Evolutionary conservation across 208 protist species (phyloP).

Genomic region (Leishmania braziliensis): DNA sequence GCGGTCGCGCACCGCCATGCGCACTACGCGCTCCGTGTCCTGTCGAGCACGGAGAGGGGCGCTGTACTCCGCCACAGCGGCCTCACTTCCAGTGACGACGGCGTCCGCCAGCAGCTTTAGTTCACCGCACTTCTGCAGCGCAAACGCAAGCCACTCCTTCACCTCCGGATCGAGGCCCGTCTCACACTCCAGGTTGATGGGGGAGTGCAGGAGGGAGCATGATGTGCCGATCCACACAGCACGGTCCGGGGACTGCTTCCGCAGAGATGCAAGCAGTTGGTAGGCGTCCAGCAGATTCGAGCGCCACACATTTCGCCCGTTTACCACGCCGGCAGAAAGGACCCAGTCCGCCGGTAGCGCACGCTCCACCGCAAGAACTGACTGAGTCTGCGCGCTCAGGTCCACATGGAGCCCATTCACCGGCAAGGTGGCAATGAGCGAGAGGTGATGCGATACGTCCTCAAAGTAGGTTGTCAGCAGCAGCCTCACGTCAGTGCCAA

Average conservation of each 20-base stretch:
- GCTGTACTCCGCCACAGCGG: conserved; percentile 47
- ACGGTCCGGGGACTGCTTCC: conserved; percentile 24
- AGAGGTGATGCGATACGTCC: conserved; percentile 55
- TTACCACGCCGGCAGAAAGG: conserved; percentile 80
- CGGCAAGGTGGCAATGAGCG: conserved; percentile 37
- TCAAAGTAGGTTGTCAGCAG: conserved; percentile 90
- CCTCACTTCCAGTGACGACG: conserved; percentile 25
- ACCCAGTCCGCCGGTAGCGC: conserved; percentile 51
- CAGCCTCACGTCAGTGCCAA: conserved; percentile 34
- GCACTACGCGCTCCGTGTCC: conserved; percentile 39
- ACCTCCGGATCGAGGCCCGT: conserved; percentile 53
- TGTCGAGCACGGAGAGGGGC: conserved; percentile 29
- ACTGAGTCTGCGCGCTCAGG: conserved; percentile 38
- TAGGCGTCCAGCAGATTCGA: conserved; percentile 41
- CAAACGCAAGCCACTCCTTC: conserved; percentile 75
- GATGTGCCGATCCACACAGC: conserved; percentile 73
- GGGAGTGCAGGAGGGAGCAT: conserved; percentile 83
- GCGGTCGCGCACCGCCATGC: conserved; percentile 36
- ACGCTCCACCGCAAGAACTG: conserved; percentile 34
- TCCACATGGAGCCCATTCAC: conserved; percentile 89
- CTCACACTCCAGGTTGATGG: conserved; percentile 70
- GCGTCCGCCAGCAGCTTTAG: conserved; percentile 56
- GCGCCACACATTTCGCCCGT: conserved; percentile 89
- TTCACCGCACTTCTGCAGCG: conserved; percentile 83
- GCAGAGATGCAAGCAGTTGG: conserved; percentile 31